Evolutionary conservation across 345 rosid genomes (phyloP).

Genomic region (Boechera stricta): DNA sequence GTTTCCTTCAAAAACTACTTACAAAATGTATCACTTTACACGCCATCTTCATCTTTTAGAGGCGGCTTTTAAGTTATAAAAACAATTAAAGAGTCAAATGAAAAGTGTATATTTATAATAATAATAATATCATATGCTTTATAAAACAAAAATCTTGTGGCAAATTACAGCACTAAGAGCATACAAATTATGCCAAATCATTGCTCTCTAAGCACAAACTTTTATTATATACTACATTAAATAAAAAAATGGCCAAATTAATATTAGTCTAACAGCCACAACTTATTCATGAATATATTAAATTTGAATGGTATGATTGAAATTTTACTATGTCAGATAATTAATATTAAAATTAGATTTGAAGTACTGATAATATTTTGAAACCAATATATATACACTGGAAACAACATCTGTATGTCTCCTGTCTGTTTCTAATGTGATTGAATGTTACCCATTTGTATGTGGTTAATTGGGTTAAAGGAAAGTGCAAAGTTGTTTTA

Average conservation of each 20-base stretch:
- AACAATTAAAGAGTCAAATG: slow-evolving; percentile 38
- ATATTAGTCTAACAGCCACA: background rate
- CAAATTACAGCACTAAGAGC: slow-evolving; percentile 40
- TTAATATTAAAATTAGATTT: background rate
- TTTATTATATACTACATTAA: background rate
- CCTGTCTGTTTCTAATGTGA: background rate
- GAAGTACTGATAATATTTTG: background rate
- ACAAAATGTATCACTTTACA: slow-evolving; percentile 39
- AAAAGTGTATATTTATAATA: slow-evolving; percentile 26
- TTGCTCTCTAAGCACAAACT: slow-evolving; percentile 13
- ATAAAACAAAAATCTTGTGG: background rate
- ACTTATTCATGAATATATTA: background rate
- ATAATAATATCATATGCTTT: slow-evolving; percentile 28
- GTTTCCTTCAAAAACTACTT: slow-evolving; percentile 31
- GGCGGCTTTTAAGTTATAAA: slow-evolving; percentile 37
- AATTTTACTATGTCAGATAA: background rate
- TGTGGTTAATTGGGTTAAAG: background rate
- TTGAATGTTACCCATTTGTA: background rate
- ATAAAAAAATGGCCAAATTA: background rate
- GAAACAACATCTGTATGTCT: background rate
- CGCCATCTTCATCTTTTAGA: slow-evolving; percentile 41
- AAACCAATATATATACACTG: background rate
- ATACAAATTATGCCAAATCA: slow-evolving; percentile 36
- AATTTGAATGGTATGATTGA: background rate
- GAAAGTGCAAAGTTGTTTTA: slow-evolving; percentile 13